Base-by-base conservation (phyloP, 1,139 yeast genomes). In the Scheffersomyces illinoinensis region DNA sequence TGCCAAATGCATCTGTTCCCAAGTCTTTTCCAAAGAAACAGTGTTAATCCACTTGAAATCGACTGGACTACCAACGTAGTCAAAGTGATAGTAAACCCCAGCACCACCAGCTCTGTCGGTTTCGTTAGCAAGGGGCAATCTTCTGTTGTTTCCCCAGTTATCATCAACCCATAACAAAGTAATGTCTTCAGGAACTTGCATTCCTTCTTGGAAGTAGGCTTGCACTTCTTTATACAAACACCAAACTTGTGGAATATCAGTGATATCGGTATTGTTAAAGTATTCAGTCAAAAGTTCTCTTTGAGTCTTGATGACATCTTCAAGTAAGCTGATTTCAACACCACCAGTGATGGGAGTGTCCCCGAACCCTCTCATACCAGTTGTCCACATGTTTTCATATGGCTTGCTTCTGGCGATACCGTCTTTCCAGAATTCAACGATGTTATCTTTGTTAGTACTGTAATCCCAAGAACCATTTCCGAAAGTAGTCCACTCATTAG, bases 281-380 rank as follows among this genome's bases (percentile, higher is more conserved):
- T 57, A 63, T 47, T 63, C 59, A 2, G 47, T 3, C 47, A 65
- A 57, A 48, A 65, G 59, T 2, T 63, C 60, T 46, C 66, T 54
- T 58, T 65, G 68, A 23, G 58, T 54, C 12, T 39, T 53, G 53
- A 65, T 64, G 51, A 65, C 60, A 43, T 65, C 63, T 47, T 61
- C 62, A 19, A 65, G 58, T 19, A 65, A 53, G 3, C 18, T 33
- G 43, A 62, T 57, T 52, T 65, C 66, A n/a, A 59, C 67, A 23
- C 57, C 61, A 6, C 61, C 66, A 12, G 66, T 57, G 54, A 65
- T 59, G 23, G 67, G 60, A 48, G 54, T 64, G 54, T 65, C 68
- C 50, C 68, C 68, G 50, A 65, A 60, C 10, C 68, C 68, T 56
- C 68, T 61, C 64, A 65, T 65, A 47, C 68, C 68, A 58, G 58